phyloP scores from a whole-genome alignment of 2,329 filamentous ascomycete genomes.

The Berkeleyomyces rouxiae region DNA sequence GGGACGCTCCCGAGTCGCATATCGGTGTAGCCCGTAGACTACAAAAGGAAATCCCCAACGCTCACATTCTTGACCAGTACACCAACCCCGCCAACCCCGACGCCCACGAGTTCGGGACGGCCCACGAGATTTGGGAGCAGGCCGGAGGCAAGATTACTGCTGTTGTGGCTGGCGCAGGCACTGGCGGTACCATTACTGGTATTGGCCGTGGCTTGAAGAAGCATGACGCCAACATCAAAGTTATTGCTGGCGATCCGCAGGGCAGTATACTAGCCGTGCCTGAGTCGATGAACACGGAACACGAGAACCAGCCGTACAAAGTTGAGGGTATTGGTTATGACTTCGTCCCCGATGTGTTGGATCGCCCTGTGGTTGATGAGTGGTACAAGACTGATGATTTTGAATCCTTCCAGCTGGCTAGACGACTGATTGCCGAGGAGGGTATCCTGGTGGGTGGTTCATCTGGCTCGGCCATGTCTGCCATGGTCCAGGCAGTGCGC shows the following conservation, averaged over 20 bases:
- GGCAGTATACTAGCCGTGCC: slow-evolving; percentile 84
- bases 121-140: slow-evolving; percentile 91
- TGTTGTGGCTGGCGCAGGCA: slow-evolving; percentile 82
- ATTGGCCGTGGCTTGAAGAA: slow-evolving; percentile 72
- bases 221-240: slow-evolving; percentile 70
- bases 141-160: slow-evolving; percentile 68
- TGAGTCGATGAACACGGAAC: slow-evolving; percentile 59
- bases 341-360: slow-evolving; percentile 87
- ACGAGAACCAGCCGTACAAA: slow-evolving; percentile 77
- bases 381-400: slow-evolving; percentile 98
- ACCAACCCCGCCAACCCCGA: slow-evolving; percentile 79
- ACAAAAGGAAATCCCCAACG: slow-evolving; percentile 90
- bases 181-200: slow-evolving; percentile 87
- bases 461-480: slow-evolving; percentile 81
- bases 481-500: slow-evolving; percentile 57
- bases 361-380: slow-evolving; percentile 63
- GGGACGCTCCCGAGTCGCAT: slow-evolving; percentile 86
- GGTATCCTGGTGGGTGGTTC: slow-evolving; percentile 86
- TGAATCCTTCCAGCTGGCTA: slow-evolving; percentile 80
- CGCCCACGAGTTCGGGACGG: slow-evolving; percentile 86
- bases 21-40: slow-evolving; percentile 85
- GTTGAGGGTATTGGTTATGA: slow-evolving; percentile 98
- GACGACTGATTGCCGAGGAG: slow-evolving; percentile 82
- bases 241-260: slow-evolving; percentile 82
- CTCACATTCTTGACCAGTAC: slow-evolving; percentile 95